Conservation (phyloP, 768 basidiomycete genomes). For the Boletus reticulatus region DNA sequence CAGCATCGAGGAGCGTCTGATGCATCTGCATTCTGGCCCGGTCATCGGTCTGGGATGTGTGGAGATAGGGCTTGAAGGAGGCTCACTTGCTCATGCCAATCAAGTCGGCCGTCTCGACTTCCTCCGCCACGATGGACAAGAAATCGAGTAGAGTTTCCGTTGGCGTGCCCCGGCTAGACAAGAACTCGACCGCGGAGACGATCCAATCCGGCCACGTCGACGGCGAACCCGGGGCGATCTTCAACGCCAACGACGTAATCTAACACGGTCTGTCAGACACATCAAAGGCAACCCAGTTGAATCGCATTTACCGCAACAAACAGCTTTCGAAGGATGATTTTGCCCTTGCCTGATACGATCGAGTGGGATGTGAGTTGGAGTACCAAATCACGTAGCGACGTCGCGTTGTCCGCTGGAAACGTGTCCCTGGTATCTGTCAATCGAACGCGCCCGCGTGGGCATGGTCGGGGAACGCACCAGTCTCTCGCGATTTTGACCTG, state of each 20-base stretch:
- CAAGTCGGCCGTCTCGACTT: conserved; percentile 73
- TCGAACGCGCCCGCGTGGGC: not conserved
- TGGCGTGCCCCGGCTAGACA: conserved; percentile 59
- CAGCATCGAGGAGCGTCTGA: conserved; percentile 63
- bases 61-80: conserved; percentile 8
- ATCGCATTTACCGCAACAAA: conserved; percentile 68
- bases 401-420: conserved; percentile 61
- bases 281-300: too few species aligned
- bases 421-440: conserved; percentile 54
- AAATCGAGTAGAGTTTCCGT: conserved; percentile 69
- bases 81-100: conserved; percentile 69
- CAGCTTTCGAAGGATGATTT: conserved; percentile 79
- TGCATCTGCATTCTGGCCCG: conserved; percentile 55
- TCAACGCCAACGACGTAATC: conserved; percentile 70
- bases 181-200: conserved; percentile 54
- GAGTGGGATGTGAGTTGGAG: conserved; percentile 70
- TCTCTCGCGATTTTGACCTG: conserved; percentile 94
- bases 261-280: conserved; percentile 18
- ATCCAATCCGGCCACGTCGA: conserved; percentile 79
- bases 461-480: conserved; percentile 53
- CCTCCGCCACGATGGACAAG: conserved; percentile 81
- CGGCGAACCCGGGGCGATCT: conserved; percentile 58
- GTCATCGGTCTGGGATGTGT: conserved; percentile 4
- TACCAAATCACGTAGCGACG: conserved; percentile 60
- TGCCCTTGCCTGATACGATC: conserved; percentile 54